Conservation (phyloP, 2,329 filamentous ascomycete genomes). For the Talaromyces albobiverticillius region DNA sequence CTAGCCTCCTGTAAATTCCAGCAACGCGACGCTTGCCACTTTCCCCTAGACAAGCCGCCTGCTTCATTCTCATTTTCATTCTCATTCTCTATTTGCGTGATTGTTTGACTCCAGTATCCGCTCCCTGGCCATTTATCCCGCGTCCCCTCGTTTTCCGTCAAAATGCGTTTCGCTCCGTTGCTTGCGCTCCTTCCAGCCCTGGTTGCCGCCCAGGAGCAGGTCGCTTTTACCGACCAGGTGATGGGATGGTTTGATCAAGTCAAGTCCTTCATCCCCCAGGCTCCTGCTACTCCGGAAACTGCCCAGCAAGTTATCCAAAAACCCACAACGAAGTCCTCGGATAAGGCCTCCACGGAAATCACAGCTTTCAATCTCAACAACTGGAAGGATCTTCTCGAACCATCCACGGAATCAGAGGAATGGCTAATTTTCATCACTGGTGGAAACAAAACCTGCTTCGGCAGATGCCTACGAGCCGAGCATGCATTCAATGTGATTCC, state of each 20-base stretch:
- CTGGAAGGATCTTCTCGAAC: conserved; percentile 53
- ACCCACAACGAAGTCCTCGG: conserved; percentile 49
- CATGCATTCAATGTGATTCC: conserved; percentile 49
- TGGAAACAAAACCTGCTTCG: conserved; percentile 64
- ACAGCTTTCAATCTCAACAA: conserved; percentile 58
- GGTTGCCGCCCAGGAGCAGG: conserved; percentile 56
- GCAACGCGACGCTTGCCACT: conserved; percentile 4
- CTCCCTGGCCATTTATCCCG: not conserved
- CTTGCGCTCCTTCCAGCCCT: conserved; percentile 48
- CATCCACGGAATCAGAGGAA: conserved; percentile 43
- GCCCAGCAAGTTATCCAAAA: conserved; percentile 41
- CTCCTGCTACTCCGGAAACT: conserved; percentile 30
- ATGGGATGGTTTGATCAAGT: conserved; percentile 51
- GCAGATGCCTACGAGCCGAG: conserved; percentile 54
- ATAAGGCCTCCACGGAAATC: conserved; percentile 51
- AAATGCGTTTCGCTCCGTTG: conserved; percentile 54
- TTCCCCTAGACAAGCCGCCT: conserved; percentile 3
- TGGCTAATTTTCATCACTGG: conserved; percentile 63
- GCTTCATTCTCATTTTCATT: no score
- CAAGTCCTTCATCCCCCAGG: conserved; percentile 54
- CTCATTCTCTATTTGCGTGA: not conserved
- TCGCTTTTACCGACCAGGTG: conserved; percentile 48
- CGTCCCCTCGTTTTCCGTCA: conserved; percentile 9
- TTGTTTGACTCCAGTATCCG: not conserved
- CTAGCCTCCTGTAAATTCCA: conserved; percentile 9